phyloP scores from a whole-genome alignment of 2,329 filamentous ascomycete genomes.

The Alternaria ventricosa region DNA sequence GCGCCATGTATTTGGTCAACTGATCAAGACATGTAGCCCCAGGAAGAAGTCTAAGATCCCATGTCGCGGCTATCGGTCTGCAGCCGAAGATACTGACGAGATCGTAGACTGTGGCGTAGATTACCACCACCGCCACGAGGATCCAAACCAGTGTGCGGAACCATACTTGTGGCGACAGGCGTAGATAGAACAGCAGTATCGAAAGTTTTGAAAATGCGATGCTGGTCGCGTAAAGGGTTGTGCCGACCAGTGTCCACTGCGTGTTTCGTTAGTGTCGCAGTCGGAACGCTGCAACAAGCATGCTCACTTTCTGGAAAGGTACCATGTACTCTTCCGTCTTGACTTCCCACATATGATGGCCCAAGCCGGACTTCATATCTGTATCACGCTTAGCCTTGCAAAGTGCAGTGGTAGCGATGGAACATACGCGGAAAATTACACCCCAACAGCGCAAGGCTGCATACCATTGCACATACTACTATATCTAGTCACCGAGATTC shows the following conservation, averaged over 20 bases:
- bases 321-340: not conserved
- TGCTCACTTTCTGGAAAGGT: not conserved
- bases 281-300: not conserved
- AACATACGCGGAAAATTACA: not conserved
- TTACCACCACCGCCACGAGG: not conserved
- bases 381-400: not conserved
- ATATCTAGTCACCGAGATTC: not conserved
- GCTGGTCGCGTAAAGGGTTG: not conserved
- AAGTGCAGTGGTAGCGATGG: rapidly evolving
- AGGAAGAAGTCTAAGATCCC: not conserved
- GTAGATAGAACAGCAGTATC: not conserved
- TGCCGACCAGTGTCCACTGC: not conserved
- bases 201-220: constrained; percentile 1
- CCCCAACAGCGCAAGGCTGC: not conserved
- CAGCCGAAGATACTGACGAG: constrained; percentile 1
- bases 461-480: not conserved
- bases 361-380: not conserved
- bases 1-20: not conserved
- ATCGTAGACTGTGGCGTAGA: not conserved
- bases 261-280: not conserved
- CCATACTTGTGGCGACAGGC: not conserved
- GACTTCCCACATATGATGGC: not conserved
- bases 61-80: not conserved
- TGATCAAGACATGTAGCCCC: not conserved
- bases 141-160: not conserved